phyloP scores from a whole-genome alignment of 176 grass and related monocot genomes.

The Oryza punctata region DNA sequence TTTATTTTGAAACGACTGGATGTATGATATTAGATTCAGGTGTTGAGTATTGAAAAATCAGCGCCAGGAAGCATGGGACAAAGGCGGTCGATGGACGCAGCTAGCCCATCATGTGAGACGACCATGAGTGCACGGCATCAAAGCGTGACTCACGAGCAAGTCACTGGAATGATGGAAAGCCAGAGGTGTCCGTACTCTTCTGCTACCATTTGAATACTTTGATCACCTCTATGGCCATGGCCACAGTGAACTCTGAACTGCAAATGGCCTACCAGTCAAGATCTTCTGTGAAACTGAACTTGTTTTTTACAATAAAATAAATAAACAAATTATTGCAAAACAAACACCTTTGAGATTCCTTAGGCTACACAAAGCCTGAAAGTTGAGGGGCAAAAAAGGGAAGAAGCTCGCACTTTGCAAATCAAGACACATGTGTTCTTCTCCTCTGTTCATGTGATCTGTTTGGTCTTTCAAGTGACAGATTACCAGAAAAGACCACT shows the following conservation, averaged over 20 bases:
- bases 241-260: background rate
- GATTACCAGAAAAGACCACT: slow-evolving; percentile 4
- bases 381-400: background rate
- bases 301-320: background rate
- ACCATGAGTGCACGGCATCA: background rate
- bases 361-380: background rate
- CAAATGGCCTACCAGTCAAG: background rate
- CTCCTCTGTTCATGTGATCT: background rate
- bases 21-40: too few species aligned
- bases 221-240: background rate
- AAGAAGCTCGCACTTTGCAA: background rate
- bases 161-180: background rate
- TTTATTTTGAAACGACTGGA: too few species aligned
- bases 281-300: background rate
- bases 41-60: too few species aligned
- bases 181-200: background rate
- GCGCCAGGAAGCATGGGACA: background rate
- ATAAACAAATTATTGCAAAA: background rate
- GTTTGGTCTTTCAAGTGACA: slow-evolving; percentile 3
- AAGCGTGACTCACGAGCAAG: background rate
- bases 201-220: too few species aligned
- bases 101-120: too few species aligned
- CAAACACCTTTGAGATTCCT: background rate
- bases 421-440: background rate
- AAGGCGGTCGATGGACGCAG: background rate